Percentiles rank a stretch among this genome's conserved stretches.
phyloP scores from a whole-genome alignment of 1,284 basidiomycete genomes.

The Tylopilus sp. region DNA sequence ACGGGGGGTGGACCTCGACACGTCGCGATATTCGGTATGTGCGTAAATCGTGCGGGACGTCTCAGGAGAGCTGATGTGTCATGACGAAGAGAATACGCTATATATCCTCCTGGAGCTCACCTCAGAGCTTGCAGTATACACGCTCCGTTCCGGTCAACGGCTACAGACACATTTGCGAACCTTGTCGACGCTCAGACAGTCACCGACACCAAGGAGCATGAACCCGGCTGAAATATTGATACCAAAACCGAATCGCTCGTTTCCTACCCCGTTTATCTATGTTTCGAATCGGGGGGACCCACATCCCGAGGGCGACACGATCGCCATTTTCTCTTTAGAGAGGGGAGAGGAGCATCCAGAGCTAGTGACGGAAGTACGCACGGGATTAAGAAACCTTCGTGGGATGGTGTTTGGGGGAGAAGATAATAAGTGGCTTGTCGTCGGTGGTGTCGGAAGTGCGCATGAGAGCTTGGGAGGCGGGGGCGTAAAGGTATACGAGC shows the following conservation, averaged over 20 bases:
- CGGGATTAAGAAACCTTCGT: constrained; percentile 49
- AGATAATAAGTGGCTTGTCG: constrained; percentile 46
- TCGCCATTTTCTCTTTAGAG: constrained; percentile 53
- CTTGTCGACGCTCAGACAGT: constrained; percentile 41
- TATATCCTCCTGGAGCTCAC: constrained; percentile 67
- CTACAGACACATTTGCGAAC: constrained; percentile 33
- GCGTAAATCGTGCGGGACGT: background rate
- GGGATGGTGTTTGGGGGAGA: constrained; percentile 51
- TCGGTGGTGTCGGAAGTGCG: constrained; percentile 39
- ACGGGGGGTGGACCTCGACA: constrained; percentile 68
- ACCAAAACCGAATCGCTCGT: constrained; percentile 41
- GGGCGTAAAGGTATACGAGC: constrained; percentile 51
- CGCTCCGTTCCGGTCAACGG: constrained; percentile 34
- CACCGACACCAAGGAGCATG: constrained; percentile 41
- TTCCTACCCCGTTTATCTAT: constrained; percentile 51
- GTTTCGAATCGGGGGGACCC: constrained; percentile 64
- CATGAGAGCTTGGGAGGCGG: constrained; percentile 36
- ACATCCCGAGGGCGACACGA: constrained; percentile 55
- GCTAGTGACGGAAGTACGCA: constrained; percentile 46
- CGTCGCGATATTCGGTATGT: constrained; percentile 55
- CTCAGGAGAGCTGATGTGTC: background rate
- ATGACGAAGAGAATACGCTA: constrained; percentile 45
- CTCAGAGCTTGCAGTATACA: constrained; percentile 53
- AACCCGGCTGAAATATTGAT: constrained; percentile 58
- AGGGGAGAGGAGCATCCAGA: constrained; percentile 38